These are phyloP conservation scores for Fusarium succisae DNA, from an alignment of 2,329 filamentous ascomycete genomes.

Conservation along the genomic window DNA sequence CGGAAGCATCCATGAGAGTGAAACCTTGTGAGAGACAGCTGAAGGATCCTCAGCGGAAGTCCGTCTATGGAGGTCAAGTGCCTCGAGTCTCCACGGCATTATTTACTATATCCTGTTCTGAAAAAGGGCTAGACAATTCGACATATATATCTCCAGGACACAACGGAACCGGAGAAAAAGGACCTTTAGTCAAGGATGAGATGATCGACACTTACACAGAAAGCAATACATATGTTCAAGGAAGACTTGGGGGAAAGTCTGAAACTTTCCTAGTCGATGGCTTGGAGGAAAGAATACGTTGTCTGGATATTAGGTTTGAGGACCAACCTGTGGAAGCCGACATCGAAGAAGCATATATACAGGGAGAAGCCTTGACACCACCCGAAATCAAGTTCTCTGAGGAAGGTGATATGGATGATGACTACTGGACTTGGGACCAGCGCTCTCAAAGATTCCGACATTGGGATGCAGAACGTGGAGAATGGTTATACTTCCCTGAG, in stretches of 20 bases:
- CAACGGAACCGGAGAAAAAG: neutral
- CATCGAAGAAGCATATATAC: slow-evolving; percentile 28
- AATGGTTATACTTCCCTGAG: slow-evolving; percentile 39
- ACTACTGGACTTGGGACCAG: slow-evolving; percentile 39
- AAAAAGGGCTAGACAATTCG: neutral
- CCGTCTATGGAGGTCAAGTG: slow-evolving; percentile 9
- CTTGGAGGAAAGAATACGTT: slow-evolving; percentile 1
- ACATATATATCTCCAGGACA: neutral
- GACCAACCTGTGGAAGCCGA: neutral
- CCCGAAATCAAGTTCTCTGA: slow-evolving; percentile 34
- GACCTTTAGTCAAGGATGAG: neutral
- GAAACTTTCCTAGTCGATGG: neutral
- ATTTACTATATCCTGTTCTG: neutral
- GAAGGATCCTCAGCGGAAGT: slow-evolving; percentile 1
- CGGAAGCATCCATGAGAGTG: neutral
- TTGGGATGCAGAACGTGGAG: slow-evolving; percentile 35
- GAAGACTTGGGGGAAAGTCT: neutral
- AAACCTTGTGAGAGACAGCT: slow-evolving; percentile 5
- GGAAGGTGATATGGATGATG: slow-evolving; percentile 29
- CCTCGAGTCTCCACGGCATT: neutral
- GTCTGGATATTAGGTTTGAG: slow-evolving; percentile 1
- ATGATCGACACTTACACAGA: neutral
- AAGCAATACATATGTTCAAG: slow-evolving; percentile 18
- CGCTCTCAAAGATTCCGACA: slow-evolving; percentile 29
- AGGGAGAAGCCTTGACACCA: slow-evolving; percentile 26